A percentile compares a stretch with the other conserved stretches of the same genome.
These are phyloP conservation scores for Casuarina equisetifolia DNA, from an alignment of 306 rosid genomes.

Conservation along the genomic window DNA sequence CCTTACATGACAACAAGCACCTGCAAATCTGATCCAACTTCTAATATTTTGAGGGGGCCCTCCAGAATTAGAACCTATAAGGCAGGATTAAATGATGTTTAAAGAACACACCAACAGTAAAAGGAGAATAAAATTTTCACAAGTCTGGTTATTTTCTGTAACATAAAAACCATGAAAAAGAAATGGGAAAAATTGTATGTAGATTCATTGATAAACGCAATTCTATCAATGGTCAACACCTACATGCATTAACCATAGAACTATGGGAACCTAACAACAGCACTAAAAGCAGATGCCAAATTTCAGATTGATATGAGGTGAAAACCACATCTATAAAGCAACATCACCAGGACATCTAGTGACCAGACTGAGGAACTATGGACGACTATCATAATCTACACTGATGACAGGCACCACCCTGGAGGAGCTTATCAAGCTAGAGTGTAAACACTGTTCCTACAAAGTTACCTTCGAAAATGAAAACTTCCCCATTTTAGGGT, in stretches of 20 bases:
- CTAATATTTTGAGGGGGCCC: slow-evolving; percentile 79
- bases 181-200: neutral
- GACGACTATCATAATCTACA: neutral
- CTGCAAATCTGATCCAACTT: slow-evolving; percentile 67
- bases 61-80: slow-evolving; percentile 59
- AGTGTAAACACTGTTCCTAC: neutral
- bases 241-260: neutral
- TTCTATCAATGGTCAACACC: neutral
- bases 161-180: neutral
- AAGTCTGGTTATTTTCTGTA: neutral
- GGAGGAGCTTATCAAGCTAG: neutral
- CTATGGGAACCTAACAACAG: neutral
- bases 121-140: neutral
- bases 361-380: neutral
- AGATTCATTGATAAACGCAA: neutral
- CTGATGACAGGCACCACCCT: neutral
- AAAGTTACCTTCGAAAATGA: neutral
- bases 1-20: slow-evolving; percentile 68
- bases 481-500: neutral
- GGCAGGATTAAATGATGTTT: slow-evolving; percentile 10
- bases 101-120: slow-evolving; percentile 24
- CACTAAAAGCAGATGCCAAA: neutral
- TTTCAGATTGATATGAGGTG: neutral
- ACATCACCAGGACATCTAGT: neutral
- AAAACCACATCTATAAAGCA: neutral